These are phyloP conservation scores for Linnemannia exigua DNA, from an alignment of 192 early-diverging fungal genomes.

Conservation along the genomic window DNA sequence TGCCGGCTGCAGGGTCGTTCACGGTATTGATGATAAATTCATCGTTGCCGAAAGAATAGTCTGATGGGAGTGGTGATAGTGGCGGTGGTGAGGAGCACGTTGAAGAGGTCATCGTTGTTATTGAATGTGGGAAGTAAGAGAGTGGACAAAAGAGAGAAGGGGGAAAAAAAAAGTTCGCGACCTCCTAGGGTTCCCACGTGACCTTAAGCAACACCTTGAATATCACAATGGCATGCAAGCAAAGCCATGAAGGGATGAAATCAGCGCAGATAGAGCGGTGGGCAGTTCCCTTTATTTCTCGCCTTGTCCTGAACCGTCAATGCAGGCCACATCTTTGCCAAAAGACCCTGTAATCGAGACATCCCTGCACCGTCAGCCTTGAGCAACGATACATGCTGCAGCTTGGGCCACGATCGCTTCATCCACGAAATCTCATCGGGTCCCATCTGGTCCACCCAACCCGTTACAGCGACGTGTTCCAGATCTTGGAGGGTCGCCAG, in stretches of 20 bases:
- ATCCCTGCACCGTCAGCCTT: slow-evolving; percentile 7
- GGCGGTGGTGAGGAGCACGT: neutral
- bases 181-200: too few relatives aligned
- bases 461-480: slow-evolving; percentile 34
- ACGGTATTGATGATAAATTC: neutral
- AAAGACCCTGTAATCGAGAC: slow-evolving; percentile 12
- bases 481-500: slow-evolving; percentile 1
- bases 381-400: slow-evolving; percentile 12
- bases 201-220: too few relatives aligned
- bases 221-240: too few relatives aligned
- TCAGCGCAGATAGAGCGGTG: slow-evolving; percentile 19
- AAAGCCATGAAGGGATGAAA: neutral
- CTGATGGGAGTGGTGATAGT: neutral
- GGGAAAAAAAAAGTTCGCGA: too few relatives aligned
- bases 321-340: slow-evolving; percentile 22
- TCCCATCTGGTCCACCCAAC: slow-evolving; percentile 41
- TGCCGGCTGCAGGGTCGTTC: neutral
- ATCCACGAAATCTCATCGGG: slow-evolving; percentile 28
- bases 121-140: too few relatives aligned
- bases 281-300: slow-evolving; percentile 12
- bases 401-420: slow-evolving; percentile 27
- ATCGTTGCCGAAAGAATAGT: neutral
- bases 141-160: too few relatives aligned
- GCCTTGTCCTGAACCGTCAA: slow-evolving; percentile 30
- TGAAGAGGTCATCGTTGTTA: neutral